Evolutionary conservation across 2,329 filamentous ascomycete genomes (phyloP), one percentile per base, ranked within the genome.

Genomic region (Drechslerella stenobrocha): DNA sequence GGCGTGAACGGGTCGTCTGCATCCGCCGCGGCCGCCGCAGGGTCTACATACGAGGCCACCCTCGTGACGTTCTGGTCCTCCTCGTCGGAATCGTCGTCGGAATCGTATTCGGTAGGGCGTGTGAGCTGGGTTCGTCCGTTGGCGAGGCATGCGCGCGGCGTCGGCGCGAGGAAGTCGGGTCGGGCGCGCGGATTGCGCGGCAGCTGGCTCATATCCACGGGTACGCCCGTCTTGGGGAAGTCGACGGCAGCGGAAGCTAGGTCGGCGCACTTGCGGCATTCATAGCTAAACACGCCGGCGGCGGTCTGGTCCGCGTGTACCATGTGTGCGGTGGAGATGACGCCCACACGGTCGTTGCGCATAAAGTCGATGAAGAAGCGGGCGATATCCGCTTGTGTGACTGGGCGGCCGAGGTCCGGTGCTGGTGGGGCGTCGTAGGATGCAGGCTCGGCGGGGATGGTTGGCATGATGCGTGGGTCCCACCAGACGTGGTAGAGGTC

Each of bases 281-380:
- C 76, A 0, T 47, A 15, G 55, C 84, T 76, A 1, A 77, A 70
- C 0, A 84, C 86, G 0, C 87, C 87, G 0, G 72, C 23, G 0
- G 71, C 34, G 22, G 76, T 75, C 58, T 83, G 79, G 73, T 90
- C 87, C 0, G 87, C 84, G 13, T 88, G 73, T 0, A 87, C 80
- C 70, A 84, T 80, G 72, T 90, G 87, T 1, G 80, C 76, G 0
- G 76, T 84, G 0, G 86, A 84, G 70, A 90, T 88, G 44, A 85
- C 74, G 0, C 85, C 86, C 1, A 89, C 75, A 15, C 84, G 80
- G 71, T 89, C 85, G 0, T 81, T 83, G 66, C 81, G 79, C 84
- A 89, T 88, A 67, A 89, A 90, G 13, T 84, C 79, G n/a, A 95
- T 80, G 70, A 95, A 93, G 76, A 92, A 93, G 8, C 87, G 79